Percentiles rank a stretch among this genome's conserved stretches.
phyloP scores from a whole-genome alignment of 306 rosid genomes.

The Psophocarpus tetragonolobus region DNA sequence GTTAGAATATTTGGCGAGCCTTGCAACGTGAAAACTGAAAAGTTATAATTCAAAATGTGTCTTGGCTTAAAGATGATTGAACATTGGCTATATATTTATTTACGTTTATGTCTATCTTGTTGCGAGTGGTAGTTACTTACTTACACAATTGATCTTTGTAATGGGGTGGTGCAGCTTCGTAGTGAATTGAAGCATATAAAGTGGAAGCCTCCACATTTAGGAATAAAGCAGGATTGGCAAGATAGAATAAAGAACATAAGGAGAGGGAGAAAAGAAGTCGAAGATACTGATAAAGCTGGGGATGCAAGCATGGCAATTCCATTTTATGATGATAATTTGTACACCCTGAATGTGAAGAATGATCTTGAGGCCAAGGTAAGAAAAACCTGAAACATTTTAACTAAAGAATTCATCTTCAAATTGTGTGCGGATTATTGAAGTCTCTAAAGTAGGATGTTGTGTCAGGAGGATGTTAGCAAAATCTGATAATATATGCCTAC shows the following conservation, averaged over 20 bases:
- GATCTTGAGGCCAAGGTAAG: slow-evolving; percentile 82
- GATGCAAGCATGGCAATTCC: slow-evolving; percentile 70
- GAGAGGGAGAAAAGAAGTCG: slow-evolving; percentile 70
- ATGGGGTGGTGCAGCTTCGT: slow-evolving; percentile 49
- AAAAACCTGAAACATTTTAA: slow-evolving; percentile 28
- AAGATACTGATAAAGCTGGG: slow-evolving; percentile 65
- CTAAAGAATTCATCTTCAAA: background rate
- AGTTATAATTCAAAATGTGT: slow-evolving; percentile 5
- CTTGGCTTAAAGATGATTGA: slow-evolving; percentile 1
- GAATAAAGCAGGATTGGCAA: slow-evolving; percentile 92
- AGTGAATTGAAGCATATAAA: slow-evolving; percentile 54
- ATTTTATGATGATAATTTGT: slow-evolving; percentile 84
- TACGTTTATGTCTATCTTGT: background rate
- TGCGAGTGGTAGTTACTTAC: background rate
- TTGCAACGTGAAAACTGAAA: background rate
- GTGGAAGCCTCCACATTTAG: slow-evolving; percentile 76
- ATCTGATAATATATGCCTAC: slow-evolving; percentile 2
- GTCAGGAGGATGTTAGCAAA: background rate
- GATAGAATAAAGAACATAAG: slow-evolving; percentile 72
- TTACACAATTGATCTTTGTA: slow-evolving; percentile 14
- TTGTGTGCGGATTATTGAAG: slow-evolving; percentile 15
- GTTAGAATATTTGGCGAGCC: background rate
- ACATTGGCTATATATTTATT: background rate
- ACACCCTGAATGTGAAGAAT: slow-evolving; percentile 79
- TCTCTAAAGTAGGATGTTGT: background rate